phyloP scores from a whole-genome alignment of 1,139 yeast genomes.

The Yamadazyma dushanensis region DNA sequence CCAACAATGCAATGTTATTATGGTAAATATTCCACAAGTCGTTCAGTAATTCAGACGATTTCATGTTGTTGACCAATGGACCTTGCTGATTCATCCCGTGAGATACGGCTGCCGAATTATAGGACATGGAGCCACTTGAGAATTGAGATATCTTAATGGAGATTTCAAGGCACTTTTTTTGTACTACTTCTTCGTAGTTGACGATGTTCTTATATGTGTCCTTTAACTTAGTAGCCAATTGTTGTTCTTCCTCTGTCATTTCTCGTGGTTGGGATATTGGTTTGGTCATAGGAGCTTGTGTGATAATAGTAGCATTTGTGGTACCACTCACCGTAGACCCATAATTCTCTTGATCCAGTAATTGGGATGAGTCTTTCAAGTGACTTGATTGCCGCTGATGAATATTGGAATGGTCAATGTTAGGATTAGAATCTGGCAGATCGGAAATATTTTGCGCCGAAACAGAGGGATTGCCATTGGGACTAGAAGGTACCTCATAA shows the following conservation, averaged over 20 bases:
- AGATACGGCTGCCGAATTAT: slow-evolving; percentile 7
- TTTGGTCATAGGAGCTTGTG: slow-evolving; percentile 2
- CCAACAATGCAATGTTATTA: slow-evolving; percentile 61
- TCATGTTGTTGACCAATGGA: slow-evolving; percentile 16
- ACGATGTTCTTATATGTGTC: slow-evolving; percentile 73
- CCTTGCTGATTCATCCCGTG: slow-evolving; percentile 7
- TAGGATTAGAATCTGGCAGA: slow-evolving; percentile 36
- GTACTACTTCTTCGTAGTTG: slow-evolving; percentile 66
- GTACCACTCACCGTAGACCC: slow-evolving; percentile 7
- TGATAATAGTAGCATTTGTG: slow-evolving; percentile 5
- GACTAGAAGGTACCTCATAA: slow-evolving; percentile 46
- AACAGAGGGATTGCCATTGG: slow-evolving; percentile 30
- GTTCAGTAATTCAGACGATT: slow-evolving; percentile 54
- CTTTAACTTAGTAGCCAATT: slow-evolving; percentile 66
- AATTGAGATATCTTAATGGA: slow-evolving; percentile 52
- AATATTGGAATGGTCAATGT: background rate
- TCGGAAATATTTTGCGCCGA: slow-evolving; percentile 38
- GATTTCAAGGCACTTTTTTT: slow-evolving; percentile 61
- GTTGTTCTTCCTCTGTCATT: slow-evolving; percentile 67
- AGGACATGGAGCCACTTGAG: slow-evolving; percentile 28
- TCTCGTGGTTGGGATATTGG: slow-evolving; percentile 23
- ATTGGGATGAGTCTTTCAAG: slow-evolving; percentile 2
- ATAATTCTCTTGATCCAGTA: slow-evolving; percentile 12
- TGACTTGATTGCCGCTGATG: slow-evolving; percentile 1
- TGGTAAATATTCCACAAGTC: slow-evolving; percentile 74